Evolutionary conservation across 78 protist species (phyloP), one percentile per base, ranked within the genome.

Genomic region (Cavenderia fasciculata): DNA sequence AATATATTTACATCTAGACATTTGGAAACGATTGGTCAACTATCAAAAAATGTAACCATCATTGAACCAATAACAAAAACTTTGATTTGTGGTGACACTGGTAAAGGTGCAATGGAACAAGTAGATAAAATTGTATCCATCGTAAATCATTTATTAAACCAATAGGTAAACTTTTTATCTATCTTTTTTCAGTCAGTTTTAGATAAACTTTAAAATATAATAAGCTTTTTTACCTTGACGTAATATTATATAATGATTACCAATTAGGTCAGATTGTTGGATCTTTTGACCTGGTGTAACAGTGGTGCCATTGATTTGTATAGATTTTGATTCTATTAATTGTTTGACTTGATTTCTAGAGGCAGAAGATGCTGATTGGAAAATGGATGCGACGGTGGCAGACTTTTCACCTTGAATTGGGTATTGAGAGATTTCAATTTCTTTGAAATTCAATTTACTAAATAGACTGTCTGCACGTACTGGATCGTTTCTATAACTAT

Each of bases 81-180:
- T 40, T 66, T 97, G 19, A 94, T 92, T 5, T 97, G 98, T 89
- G 96, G 96, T 27, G 98, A 96, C 38, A 52, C 34, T 2, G 98
- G 96, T 52, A 31, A 68, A n/a, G 74, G 73, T 44, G 73, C 73
- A 25, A 82, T 63, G 74, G 74, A 69, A 63, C 33, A 44, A 46
- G 74, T 82, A 31, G 10, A 27, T 8, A 71, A 63, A 41, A 82
- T 63, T 18, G 46, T 43, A 57, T n/a, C n/a, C n/a, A n/a, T n/a
- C n/a, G n/a, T n/a, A n/a, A n/a, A n/a, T n/a, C n/a, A n/a, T n/a
- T n/a, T n/a, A n/a, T n/a, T n/a, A n/a, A n/a, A n/a, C n/a, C n/a
- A n/a, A n/a, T n/a, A n/a, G n/a, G n/a, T n/a, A n/a, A n/a, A n/a
- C n/a, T n/a, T n/a, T n/a, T n/a, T n/a, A n/a, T n/a, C n/a, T n/a